Conservation (phyloP, 306 rosid genomes). For the Cyclanthera cordifolia region DNA sequence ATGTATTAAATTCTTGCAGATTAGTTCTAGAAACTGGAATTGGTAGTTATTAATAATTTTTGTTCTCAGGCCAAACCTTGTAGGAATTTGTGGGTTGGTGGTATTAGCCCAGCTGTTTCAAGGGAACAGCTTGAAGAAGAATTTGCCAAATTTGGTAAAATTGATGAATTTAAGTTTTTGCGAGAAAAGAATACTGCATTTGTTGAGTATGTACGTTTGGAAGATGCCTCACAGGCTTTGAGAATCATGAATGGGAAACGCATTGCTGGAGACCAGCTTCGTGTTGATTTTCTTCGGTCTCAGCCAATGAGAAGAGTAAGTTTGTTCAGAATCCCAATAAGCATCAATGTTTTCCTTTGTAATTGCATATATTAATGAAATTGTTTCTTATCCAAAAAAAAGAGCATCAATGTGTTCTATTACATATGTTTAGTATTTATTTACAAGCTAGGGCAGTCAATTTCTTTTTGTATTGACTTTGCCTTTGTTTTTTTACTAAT, state of each 20-base stretch:
- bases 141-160: constrained; percentile 67
- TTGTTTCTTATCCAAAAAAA: too few species aligned
- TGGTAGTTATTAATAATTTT: constrained; percentile 11
- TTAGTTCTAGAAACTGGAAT: constrained; percentile 7
- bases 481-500: not conserved
- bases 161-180: constrained; percentile 73
- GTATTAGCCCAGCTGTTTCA: constrained; percentile 65
- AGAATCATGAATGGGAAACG: constrained; percentile 80
- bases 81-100: constrained; percentile 92
- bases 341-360: not conserved
- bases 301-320: constrained; percentile 58
- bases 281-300: constrained; percentile 86
- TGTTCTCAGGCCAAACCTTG: constrained; percentile 76
- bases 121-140: constrained; percentile 78
- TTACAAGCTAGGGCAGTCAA: not conserved
- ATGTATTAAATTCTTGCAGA: constrained; percentile 1
- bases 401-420: not conserved
- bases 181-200: constrained; percentile 85
- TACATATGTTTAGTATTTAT: constrained; percentile 4
- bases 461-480: not conserved
- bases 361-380: too few species aligned
- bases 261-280: constrained; percentile 78
- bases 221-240: constrained; percentile 84
- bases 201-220: constrained; percentile 67
- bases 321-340: constrained; percentile 8